Evolutionary conservation across 768 basidiomycete genomes (phyloP).

Genomic region (Termitomyces sp.): DNA sequence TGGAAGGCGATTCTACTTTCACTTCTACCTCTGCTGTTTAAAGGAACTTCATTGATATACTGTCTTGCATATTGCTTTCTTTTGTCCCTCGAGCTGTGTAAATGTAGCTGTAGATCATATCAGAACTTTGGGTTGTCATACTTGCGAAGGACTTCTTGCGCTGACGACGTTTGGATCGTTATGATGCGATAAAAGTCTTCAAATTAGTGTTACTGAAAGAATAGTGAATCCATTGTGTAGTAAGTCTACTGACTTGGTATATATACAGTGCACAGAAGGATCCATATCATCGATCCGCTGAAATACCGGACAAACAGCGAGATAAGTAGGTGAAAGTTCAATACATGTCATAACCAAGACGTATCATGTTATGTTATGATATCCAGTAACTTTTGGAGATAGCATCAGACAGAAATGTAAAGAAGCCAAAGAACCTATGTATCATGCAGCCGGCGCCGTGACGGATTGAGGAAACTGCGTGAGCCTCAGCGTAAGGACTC

Average conservation of each 20-base stretch:
- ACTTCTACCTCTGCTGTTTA: slow-evolving; percentile 23
- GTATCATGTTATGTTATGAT: neutral
- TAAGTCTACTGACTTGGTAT: neutral
- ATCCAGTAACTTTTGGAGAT: neutral
- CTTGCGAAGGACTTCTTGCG: neutral
- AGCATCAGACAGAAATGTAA: neutral
- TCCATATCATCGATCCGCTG: neutral
- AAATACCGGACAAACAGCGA: neutral
- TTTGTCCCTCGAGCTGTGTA: slow-evolving; percentile 6
- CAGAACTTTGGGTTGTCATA: neutral
- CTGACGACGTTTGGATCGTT: neutral
- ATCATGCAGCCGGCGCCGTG: neutral
- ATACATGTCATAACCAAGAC: no score
- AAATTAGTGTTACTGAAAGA: no score
- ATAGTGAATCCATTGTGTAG: neutral
- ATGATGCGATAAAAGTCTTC: neutral
- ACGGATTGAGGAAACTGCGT: neutral
- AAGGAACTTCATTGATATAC: neutral
- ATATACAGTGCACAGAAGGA: neutral
- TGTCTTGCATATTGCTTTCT: slow-evolving; percentile 9
- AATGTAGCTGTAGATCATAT: slow-evolving; percentile 4
- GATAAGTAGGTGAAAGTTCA: neutral
- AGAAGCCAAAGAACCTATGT: neutral
- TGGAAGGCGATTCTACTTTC: slow-evolving; percentile 45
- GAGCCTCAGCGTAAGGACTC: neutral